A percentile compares a stretch with the other conserved stretches of the same genome.
phyloP scores from a whole-genome alignment of 176 grass and related monocot species.

The Tillandsia fasciculata region DNA sequence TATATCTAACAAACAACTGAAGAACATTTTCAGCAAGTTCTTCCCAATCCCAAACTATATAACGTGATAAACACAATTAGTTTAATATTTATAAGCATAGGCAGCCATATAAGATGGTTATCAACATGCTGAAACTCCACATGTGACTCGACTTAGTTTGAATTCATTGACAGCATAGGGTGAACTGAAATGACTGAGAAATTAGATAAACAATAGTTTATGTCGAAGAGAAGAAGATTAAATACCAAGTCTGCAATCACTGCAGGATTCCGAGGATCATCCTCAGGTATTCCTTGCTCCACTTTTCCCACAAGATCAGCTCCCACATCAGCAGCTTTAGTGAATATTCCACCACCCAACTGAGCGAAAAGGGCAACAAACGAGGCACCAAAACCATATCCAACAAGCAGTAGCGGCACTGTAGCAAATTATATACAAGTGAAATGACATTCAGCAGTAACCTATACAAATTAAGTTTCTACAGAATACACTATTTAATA shows the following conservation, averaged over 20 bases:
- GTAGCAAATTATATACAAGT: constrained; percentile 24
- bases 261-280: constrained; percentile 99
- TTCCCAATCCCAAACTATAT: too few species aligned
- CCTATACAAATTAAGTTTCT: neutral
- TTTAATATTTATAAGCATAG: too few species aligned
- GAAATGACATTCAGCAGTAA: neutral
- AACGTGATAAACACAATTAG: too few species aligned
- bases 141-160: too few species aligned
- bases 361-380: constrained; percentile 99
- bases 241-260: constrained; percentile 98
- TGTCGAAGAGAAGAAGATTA: constrained; percentile 16
- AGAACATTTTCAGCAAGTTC: too few species aligned
- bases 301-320: constrained; percentile 99
- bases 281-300: constrained; percentile 99
- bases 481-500: neutral
- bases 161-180: neutral
- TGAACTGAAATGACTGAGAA: neutral
- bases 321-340: constrained; percentile 98
- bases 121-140: too few species aligned
- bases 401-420: constrained; percentile 99
- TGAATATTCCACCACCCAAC: constrained; percentile 97
- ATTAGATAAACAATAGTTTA: neutral
- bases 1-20: too few species aligned
- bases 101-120: too few species aligned
- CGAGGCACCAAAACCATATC: constrained; percentile 97